Percentiles rank a stretch among this genome's conserved stretches.
These are phyloP conservation scores for Globisporangium echinulatum DNA, from an alignment of 352 stramenopile genomes.

Conservation along the genomic window DNA sequence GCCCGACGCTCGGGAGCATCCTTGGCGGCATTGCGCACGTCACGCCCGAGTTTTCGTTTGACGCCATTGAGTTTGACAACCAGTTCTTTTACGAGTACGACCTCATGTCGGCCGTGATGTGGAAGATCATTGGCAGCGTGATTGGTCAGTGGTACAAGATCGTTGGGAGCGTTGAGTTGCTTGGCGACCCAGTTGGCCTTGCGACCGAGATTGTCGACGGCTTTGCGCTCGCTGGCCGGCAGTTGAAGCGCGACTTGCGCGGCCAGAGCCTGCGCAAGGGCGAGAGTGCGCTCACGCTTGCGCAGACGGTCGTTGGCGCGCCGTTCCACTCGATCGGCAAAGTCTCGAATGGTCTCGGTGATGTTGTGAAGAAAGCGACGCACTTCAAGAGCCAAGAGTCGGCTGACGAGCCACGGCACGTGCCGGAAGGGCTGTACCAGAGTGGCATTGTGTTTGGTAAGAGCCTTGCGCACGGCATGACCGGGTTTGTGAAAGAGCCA, in stretches of 20 bases:
- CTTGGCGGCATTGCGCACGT: constrained; percentile 83
- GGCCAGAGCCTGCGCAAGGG: constrained; percentile 79
- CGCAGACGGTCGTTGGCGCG: constrained; percentile 77
- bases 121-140: constrained; percentile 66
- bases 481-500: constrained; percentile 77
- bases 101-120: constrained; percentile 65
- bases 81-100: constrained; percentile 86
- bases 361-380: constrained; percentile 82
- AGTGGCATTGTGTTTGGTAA: constrained; percentile 71
- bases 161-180: constrained; percentile 78
- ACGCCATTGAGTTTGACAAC: constrained; percentile 65
- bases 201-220: constrained; percentile 83
- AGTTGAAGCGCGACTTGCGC: constrained; percentile 74
- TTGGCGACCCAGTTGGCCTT: constrained; percentile 78
- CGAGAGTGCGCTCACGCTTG: constrained; percentile 68
- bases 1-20: constrained; percentile 80
- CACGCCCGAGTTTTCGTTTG: constrained; percentile 75
- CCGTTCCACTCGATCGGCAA: constrained; percentile 74
- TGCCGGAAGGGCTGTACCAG: constrained; percentile 71
- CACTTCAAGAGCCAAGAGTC: constrained; percentile 80
- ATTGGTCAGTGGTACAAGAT: constrained; percentile 88
- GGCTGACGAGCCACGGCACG: constrained; percentile 54
- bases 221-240: constrained; percentile 68
- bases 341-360: constrained; percentile 76
- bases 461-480: constrained; percentile 69